Evolutionary conservation across 2,329 filamentous ascomycete genomes (phyloP), one percentile per base, ranked within the genome.

Genomic region (Ceratocystis papillata): DNA sequence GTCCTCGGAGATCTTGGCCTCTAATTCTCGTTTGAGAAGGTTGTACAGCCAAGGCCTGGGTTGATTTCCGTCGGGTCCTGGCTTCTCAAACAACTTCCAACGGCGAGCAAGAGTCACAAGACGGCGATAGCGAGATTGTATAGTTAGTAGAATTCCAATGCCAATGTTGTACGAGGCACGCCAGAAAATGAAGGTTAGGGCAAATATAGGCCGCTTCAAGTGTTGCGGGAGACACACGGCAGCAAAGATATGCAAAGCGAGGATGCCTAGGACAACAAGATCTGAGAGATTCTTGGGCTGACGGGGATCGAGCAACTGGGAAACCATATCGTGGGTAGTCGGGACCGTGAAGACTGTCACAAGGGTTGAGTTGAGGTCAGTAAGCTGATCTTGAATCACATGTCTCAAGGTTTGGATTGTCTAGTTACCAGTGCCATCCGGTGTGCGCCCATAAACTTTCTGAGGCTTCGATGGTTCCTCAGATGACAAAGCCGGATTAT

Each of bases 241-340:
- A 20, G 86, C 79, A 63, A 88, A 75, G 70, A 96, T 87, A 73
- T 96, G 89, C 64, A 83, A 77, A 65, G 80, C 87, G 62, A 99
- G 81, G 68, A 96, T 87, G 60, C 81, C 81, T 67, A 99, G 81
- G 69, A 99, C 91, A 67, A 88, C 73, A 67, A 85, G 77, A 76
- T 99, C 94, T 68, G 91, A 94, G 48, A 95, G 75, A 74, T 97
- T 97, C 80, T 99, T 99, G 64, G 94, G 91, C 74, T 97, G 88
- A 70, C 88, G 89, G 63, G 94, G 94, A 72, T 95, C 94, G 71
- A 99, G 85, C 65, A 99, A 83, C 78, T 97, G 94, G 63, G 93
- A 96, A 71, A 99, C 93, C 94, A 99, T 97, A 78, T 99, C 94
- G 80, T 96, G 91, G 66, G 94, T 99, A 69, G 90, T 87, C 61